Percentiles rank a stretch among this genome's conserved stretches.
phyloP scores from a whole-genome alignment of 1,139 yeast genomes.

The Scheffersomyces illinoinensis region DNA sequence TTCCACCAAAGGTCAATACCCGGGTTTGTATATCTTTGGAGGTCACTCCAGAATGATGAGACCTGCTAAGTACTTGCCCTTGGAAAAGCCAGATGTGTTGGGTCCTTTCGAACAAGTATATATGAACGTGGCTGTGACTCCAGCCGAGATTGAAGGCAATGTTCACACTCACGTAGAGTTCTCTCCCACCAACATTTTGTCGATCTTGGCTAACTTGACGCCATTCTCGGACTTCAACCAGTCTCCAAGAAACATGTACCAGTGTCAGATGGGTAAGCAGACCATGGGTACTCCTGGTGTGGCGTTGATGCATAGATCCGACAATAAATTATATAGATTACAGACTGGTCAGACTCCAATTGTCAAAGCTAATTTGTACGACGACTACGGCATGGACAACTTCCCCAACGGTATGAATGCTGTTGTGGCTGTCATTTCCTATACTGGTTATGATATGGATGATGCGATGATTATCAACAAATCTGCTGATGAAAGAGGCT shows the following conservation, averaged over 20 bases:
- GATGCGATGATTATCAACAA: slow-evolving; percentile 99
- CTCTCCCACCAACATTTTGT: slow-evolving; percentile 90
- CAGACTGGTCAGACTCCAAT: slow-evolving; percentile 98
- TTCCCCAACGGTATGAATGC: slow-evolving; percentile 99
- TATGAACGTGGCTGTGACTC: slow-evolving; percentile 94
- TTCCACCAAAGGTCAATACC: slow-evolving; percentile 92
- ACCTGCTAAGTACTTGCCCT: slow-evolving; percentile 88
- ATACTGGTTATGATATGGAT: slow-evolving; percentile 99
- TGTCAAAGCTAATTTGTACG: slow-evolving; percentile 90
- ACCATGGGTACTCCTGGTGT: slow-evolving; percentile 99
- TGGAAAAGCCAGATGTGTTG: slow-evolving; percentile 77
- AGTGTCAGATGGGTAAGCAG: slow-evolving; percentile 99
- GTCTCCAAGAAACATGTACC: slow-evolving; percentile 99
- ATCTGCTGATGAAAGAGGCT: slow-evolving; percentile 96
- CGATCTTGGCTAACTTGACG: slow-evolving; percentile 92
- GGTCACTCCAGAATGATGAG: slow-evolving; percentile 95
- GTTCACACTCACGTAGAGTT: slow-evolving; percentile 92
- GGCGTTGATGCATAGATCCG: slow-evolving; percentile 88
- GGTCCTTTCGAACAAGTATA: slow-evolving; percentile 99
- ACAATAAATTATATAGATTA: slow-evolving; percentile 87
- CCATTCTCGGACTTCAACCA: slow-evolving; percentile 98
- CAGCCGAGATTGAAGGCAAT: slow-evolving; percentile 81
- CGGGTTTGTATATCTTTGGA: slow-evolving; percentile 89
- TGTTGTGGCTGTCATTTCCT: slow-evolving; percentile 97
- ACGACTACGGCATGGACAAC: slow-evolving; percentile 96